phyloP scores from a whole-genome alignment of 2,329 filamentous ascomycete species.

The Ilyonectria sp. region DNA sequence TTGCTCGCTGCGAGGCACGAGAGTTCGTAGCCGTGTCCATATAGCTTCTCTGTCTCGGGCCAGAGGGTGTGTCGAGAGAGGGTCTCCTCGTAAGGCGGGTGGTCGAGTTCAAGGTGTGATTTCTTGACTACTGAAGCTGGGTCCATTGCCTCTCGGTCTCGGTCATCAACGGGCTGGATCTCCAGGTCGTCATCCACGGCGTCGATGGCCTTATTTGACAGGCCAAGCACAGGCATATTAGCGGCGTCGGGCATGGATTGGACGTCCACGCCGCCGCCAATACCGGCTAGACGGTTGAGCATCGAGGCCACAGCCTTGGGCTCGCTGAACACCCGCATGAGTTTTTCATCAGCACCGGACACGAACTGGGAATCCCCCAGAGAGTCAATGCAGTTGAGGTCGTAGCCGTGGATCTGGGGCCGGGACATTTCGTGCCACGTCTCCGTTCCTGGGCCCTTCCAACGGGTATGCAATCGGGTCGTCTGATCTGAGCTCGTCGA shows the following conservation, averaged over 20 bases:
- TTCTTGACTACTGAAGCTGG: slow-evolving; percentile 70
- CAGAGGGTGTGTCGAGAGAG: slow-evolving; percentile 92
- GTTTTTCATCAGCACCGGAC: slow-evolving; percentile 96
- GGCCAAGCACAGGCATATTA: slow-evolving; percentile 92
- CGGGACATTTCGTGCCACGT: slow-evolving; percentile 97
- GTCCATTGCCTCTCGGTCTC: slow-evolving; percentile 69
- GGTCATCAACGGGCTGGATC: slow-evolving; percentile 60
- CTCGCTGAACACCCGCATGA: slow-evolving; percentile 95
- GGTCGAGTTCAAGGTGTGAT: slow-evolving; percentile 75
- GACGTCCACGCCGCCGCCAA: slow-evolving; percentile 58
- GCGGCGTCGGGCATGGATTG: slow-evolving; percentile 84
- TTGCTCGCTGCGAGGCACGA: slow-evolving; percentile 86
- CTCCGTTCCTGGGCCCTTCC: slow-evolving; percentile 66
- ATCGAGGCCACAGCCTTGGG: slow-evolving; percentile 86
- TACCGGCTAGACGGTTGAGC: slow-evolving; percentile 77
- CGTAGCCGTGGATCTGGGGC: slow-evolving; percentile 98
- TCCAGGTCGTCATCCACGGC: slow-evolving; percentile 66
- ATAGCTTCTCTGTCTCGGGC: slow-evolving; percentile 97
- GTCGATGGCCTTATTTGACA: slow-evolving; percentile 95
- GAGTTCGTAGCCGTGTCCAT: slow-evolving; percentile 98
- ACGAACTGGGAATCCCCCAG: slow-evolving; percentile 84
- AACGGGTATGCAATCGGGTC: slow-evolving; percentile 86
- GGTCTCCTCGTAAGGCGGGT: slow-evolving; percentile 91
- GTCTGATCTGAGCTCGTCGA: slow-evolving; percentile 95
- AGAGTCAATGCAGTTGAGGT: slow-evolving; percentile 92